phyloP scores from a whole-genome alignment of 805 yeast genomes.

The Priceomyces castillae region DNA sequence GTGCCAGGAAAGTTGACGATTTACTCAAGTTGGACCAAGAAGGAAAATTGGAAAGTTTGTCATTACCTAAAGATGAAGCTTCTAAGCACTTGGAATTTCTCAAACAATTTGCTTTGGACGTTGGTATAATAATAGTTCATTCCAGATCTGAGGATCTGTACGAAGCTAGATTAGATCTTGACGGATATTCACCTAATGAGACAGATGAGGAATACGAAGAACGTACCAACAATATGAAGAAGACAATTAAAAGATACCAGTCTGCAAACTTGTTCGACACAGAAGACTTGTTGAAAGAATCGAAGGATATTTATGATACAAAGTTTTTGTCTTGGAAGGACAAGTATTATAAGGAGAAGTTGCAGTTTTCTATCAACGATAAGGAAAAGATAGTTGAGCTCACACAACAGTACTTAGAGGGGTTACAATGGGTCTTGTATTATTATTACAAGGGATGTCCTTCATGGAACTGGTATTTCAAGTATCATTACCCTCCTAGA shows the following conservation, averaged over 20 bases:
- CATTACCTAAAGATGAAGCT: slow-evolving; percentile 47
- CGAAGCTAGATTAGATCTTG: slow-evolving; percentile 63
- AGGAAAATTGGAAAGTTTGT: slow-evolving; percentile 25
- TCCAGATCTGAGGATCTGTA: slow-evolving; percentile 55
- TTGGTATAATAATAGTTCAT: slow-evolving; percentile 65
- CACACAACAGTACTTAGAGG: slow-evolving; percentile 83
- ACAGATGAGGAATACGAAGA: slow-evolving; percentile 61
- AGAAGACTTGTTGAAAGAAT: slow-evolving; percentile 45
- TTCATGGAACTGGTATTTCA: slow-evolving; percentile 95
- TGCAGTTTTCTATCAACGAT: slow-evolving; percentile 64
- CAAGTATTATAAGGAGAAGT: slow-evolving; percentile 77
- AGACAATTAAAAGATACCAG: slow-evolving; percentile 61
- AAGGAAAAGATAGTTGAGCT: slow-evolving; percentile 58
- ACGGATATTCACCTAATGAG: slow-evolving; percentile 69
- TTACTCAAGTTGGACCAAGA: slow-evolving; percentile 30
- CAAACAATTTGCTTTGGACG: slow-evolving; percentile 61
- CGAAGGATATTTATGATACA: slow-evolving; percentile 61
- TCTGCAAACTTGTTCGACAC: slow-evolving; percentile 61
- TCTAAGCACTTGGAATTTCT: slow-evolving; percentile 57
- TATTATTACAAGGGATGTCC: slow-evolving; percentile 89
- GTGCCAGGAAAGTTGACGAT: slow-evolving; percentile 30
- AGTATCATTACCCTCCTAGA: slow-evolving; percentile 90
- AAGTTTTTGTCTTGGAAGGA: slow-evolving; percentile 84
- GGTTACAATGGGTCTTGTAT: slow-evolving; percentile 93
- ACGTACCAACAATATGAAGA: slow-evolving; percentile 51